phyloP scores from a whole-genome alignment of 805 yeast genomes.

The Phaffomyces antillensis region DNA sequence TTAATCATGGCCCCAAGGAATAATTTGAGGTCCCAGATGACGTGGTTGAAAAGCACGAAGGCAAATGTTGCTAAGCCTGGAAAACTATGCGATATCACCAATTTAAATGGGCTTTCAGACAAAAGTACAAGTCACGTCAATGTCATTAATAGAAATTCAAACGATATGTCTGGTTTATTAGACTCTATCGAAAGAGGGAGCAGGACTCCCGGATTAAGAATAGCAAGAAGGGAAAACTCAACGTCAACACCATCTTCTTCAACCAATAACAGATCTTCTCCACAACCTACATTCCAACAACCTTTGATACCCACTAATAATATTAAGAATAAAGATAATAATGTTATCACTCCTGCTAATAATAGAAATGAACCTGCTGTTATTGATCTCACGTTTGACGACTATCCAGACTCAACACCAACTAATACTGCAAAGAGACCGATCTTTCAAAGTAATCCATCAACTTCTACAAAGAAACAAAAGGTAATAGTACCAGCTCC shows the following conservation, averaged over 20 bases:
- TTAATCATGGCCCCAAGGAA: constrained; percentile 16
- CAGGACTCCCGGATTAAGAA: constrained; percentile 14
- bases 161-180: constrained; percentile 4
- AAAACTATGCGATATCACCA: constrained; percentile 10
- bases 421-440: not conserved
- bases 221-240: constrained; percentile 16
- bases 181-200: constrained; percentile 8
- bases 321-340: too few species aligned
- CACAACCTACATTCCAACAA: constrained; percentile 12
- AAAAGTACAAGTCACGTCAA: not conserved
- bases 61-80: constrained; percentile 20
- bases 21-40: constrained; percentile 22
- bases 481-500: constrained; percentile 2
- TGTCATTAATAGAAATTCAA: not conserved
- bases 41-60: constrained; percentile 20
- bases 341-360: not conserved
- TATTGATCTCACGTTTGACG: constrained; percentile 24
- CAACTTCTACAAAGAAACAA: constrained; percentile 4
- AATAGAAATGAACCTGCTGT: constrained; percentile 7
- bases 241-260: constrained; percentile 4
- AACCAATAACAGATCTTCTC: constrained; percentile 10
- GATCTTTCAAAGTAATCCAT: not conserved
- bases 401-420: constrained; percentile 5
- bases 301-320: constrained; percentile 1
- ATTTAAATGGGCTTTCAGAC: not conserved